phyloP scores from a whole-genome alignment of 768 basidiomycete genomes.

The Naganishia vaughanmartiniae region DNA sequence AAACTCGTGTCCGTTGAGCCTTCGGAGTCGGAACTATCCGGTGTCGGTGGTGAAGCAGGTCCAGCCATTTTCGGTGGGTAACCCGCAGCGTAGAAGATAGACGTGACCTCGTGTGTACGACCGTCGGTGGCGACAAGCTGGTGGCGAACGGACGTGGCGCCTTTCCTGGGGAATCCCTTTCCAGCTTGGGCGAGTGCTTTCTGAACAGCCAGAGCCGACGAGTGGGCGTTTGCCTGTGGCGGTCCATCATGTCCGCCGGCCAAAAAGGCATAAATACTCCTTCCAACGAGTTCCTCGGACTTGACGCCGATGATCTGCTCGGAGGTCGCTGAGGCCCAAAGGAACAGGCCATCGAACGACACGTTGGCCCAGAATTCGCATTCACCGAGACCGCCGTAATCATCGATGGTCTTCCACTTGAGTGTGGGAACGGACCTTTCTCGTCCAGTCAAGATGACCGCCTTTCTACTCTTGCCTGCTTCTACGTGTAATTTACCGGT shows the following conservation, averaged over 20 bases:
- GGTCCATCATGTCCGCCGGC: constrained; percentile 44
- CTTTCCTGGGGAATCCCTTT: constrained; percentile 32
- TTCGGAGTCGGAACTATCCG: constrained; percentile 32
- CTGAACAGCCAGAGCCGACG: constrained; percentile 34
- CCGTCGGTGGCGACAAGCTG: constrained; percentile 43
- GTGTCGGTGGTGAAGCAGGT: constrained; percentile 13
- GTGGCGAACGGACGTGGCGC: constrained; percentile 46
- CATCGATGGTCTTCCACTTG: constrained; percentile 62
- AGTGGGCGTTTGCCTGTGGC: constrained; percentile 31
- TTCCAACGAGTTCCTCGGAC: constrained; percentile 51
- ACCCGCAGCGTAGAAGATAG: constrained; percentile 45
- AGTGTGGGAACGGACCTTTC: constrained; percentile 66
- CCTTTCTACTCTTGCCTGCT: constrained; percentile 89
- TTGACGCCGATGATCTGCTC: constrained; percentile 46
- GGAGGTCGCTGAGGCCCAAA: constrained; percentile 51
- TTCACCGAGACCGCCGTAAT: constrained; percentile 58
- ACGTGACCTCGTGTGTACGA: constrained; percentile 47
- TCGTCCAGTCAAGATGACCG: constrained; percentile 83
- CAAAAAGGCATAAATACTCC: constrained; percentile 46
- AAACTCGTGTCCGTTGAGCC: constrained; percentile 28
- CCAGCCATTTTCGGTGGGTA: constrained; percentile 7
- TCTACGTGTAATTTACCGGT: constrained; percentile 86
- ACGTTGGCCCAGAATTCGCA: constrained; percentile 55
- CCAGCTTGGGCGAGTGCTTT: constrained; percentile 41
- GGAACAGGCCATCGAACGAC: constrained; percentile 53